Evolutionary conservation across 768 basidiomycete species (phyloP).

Genomic region (Lyophyllum semitale): DNA sequence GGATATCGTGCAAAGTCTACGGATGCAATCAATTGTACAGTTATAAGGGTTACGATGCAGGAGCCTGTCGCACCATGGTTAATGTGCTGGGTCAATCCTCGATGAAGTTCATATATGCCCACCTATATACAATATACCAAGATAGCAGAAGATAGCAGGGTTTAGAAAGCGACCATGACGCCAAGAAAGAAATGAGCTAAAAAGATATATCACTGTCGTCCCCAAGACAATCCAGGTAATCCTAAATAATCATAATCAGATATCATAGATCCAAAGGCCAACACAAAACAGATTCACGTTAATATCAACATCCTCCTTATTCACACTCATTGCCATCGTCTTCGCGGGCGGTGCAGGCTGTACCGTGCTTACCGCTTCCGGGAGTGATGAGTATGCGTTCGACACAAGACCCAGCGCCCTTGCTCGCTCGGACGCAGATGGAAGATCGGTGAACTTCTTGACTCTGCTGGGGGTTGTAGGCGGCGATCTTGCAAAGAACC

Average conservation of each 20-base stretch:
- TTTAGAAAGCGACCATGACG: too few species aligned
- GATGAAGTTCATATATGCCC: too few species aligned
- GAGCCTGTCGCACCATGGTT: too few species aligned
- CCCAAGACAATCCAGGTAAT: constrained; percentile 15
- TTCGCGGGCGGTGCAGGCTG: background rate
- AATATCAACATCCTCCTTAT: constrained; percentile 16
- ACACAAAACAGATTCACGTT: constrained; percentile 1
- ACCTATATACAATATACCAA: too few species aligned
- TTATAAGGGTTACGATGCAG: too few species aligned
- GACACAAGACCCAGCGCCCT: background rate
- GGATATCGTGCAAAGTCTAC: too few species aligned
- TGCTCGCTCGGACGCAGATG: background rate
- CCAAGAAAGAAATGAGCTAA: too few species aligned
- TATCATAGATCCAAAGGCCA: background rate
- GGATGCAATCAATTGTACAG: too few species aligned
- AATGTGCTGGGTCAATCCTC: too few species aligned
- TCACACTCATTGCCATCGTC: constrained; percentile 6
- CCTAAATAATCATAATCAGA: background rate
- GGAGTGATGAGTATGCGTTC: background rate
- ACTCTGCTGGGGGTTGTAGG: background rate
- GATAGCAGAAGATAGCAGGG: too few species aligned
- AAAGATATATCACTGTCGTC: constrained; percentile 12
- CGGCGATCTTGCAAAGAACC: constrained; percentile 7
- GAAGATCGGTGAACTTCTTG: background rate
- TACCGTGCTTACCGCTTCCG: background rate